A percentile compares a stretch with the other conserved stretches of the same genome.
Conservation (phyloP, 371 early-diverging fungal species). For the Batrachochytrium dendrobatidis region DNA sequence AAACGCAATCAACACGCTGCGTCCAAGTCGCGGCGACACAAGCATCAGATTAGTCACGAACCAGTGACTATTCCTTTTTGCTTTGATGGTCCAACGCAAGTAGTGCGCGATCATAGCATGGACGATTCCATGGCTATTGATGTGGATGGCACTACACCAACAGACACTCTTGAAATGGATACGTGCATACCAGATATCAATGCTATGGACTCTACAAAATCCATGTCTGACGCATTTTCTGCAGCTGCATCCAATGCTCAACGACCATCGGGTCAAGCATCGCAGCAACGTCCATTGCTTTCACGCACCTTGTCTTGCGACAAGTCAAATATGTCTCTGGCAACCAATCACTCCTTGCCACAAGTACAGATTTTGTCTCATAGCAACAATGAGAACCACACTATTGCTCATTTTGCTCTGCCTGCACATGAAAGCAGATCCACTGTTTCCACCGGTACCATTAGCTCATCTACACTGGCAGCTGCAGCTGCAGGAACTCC, state of each 20-base stretch:
- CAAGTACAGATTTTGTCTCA: not conserved
- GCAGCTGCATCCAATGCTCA: not conserved
- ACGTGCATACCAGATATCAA: no score
- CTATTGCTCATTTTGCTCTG: not conserved
- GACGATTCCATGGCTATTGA: conserved; percentile 12
- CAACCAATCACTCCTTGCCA: not conserved
- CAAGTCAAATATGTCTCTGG: no score
- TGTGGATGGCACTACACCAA: not conserved
- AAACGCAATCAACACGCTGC: conserved; percentile 13
- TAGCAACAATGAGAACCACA: not conserved
- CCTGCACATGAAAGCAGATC: not conserved
- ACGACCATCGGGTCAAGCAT: not conserved
- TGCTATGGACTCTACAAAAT: not conserved
- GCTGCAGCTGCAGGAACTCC: not conserved
- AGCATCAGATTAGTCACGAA: not conserved
- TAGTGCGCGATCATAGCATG: conserved; percentile 20
- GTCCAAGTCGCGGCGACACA: conserved; percentile 9
- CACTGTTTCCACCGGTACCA: no score
- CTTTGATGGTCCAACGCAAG: conserved; percentile 18
- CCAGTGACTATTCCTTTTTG: conserved; percentile 17
- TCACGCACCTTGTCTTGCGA: no score
- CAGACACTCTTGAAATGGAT: not conserved
- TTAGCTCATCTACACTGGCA: not conserved
- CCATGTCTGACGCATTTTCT: not conserved
- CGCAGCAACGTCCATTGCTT: not conserved